These are phyloP conservation scores for Tuctoria greenei DNA, from an alignment of 176 grass and related monocot species.

Conservation along the genomic window DNA sequence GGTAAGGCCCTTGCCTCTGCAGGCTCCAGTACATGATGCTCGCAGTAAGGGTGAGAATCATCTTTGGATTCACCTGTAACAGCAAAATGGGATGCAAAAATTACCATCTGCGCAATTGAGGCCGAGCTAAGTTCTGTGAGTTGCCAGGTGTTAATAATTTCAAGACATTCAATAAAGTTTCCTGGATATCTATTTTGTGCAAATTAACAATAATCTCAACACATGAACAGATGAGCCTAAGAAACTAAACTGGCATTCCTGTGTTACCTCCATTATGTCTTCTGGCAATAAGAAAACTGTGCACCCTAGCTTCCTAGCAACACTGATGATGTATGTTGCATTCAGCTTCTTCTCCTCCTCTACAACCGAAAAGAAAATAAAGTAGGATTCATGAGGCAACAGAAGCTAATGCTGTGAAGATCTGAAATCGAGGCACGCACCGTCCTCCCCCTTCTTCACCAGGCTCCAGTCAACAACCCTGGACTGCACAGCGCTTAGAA, in stretches of 20 bases:
- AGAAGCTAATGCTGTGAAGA: not conserved
- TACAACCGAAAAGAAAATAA: conserved; percentile 35
- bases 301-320: conserved; percentile 92
- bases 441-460: conserved; percentile 87
- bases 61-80: conserved; percentile 84
- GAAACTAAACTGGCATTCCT: not conserved
- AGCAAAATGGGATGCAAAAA: not conserved
- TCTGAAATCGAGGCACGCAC: conserved; percentile 42
- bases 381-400: not conserved
- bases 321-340: conserved; percentile 92
- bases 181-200: not conserved
- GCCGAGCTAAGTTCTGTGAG: not conserved
- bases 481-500: conserved; percentile 77
- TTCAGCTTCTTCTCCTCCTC: conserved; percentile 90
- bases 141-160: not conserved
- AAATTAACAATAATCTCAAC: not conserved
- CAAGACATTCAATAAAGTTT: not conserved
- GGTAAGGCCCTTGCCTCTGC: conserved; percentile 53
- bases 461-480: conserved; percentile 78
- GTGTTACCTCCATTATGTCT: conserved; percentile 95
- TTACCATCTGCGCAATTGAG: not conserved
- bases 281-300: conserved; percentile 88
- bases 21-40: conserved; percentile 95
- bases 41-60: conserved; percentile 82
- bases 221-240: not conserved